These are phyloP conservation scores for Nitzschia palea DNA, from an alignment of 108 stramenopile genomes.

Conservation along the genomic window DNA sequence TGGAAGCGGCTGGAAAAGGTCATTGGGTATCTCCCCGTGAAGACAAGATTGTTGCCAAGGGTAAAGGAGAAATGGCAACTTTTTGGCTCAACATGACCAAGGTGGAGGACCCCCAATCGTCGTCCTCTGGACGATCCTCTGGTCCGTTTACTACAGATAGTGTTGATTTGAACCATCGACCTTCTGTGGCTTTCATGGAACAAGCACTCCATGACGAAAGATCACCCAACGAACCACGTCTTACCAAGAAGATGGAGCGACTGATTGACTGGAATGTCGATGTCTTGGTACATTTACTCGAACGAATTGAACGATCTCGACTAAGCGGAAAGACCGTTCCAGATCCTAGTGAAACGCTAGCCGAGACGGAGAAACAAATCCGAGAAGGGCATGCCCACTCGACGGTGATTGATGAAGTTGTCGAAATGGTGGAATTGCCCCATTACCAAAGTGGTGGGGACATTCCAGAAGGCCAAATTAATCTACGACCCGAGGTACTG, in stretches of 20 bases:
- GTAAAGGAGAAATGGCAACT: constrained; percentile 50
- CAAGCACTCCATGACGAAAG: neutral
- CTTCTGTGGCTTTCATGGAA: neutral
- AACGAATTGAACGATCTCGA: neutral
- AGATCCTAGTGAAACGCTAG: neutral
- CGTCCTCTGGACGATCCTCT: neutral
- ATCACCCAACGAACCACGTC: no score
- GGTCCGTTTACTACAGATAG: neutral
- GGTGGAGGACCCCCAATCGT: neutral
- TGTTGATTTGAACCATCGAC: neutral
- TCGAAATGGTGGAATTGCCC: constrained; percentile 35
- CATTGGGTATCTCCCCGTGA: constrained; percentile 37
- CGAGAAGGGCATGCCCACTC: neutral
- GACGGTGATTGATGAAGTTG: constrained; percentile 36
- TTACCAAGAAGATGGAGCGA: constrained; percentile 10
- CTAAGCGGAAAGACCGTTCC: neutral
- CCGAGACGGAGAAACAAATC: neutral
- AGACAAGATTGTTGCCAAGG: constrained; percentile 39
- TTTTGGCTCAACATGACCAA: constrained; percentile 39
- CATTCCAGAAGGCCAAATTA: neutral
- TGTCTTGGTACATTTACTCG: neutral
- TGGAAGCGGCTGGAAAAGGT: constrained; percentile 24
- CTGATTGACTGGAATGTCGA: constrained; percentile 32
- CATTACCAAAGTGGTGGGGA: constrained; percentile 4
- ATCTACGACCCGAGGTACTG: constrained; percentile 6